phyloP scores from a whole-genome alignment of 1,284 basidiomycete genomes.

The Pseudozyma tsukubaensis region DNA sequence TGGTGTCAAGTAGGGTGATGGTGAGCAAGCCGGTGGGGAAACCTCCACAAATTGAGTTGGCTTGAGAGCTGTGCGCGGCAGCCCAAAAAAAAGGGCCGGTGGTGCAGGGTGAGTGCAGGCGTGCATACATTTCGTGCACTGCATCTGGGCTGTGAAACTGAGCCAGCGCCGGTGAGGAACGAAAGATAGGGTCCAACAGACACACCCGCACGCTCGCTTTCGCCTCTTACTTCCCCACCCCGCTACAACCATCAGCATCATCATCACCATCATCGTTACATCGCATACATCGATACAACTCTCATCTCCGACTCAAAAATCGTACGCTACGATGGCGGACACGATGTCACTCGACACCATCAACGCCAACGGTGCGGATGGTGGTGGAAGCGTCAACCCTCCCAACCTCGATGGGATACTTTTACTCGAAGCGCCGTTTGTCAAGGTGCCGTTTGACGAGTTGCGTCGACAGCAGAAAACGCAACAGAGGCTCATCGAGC shows the following conservation, averaged over 20 bases:
- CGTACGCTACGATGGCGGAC: conserved; percentile 22
- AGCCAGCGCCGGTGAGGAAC: too few species aligned
- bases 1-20: too few species aligned
- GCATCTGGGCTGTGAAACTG: too few species aligned
- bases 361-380: neutral
- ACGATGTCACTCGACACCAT: conserved; percentile 19
- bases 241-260: conserved; percentile 8
- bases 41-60: too few species aligned
- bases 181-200: conserved; percentile 8
- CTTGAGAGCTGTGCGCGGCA: too few species aligned
- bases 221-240: neutral
- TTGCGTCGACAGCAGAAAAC: conserved; percentile 56
- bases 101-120: too few species aligned
- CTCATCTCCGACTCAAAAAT: neutral
- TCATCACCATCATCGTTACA: neutral
- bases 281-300: too few species aligned
- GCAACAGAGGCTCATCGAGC: conserved; percentile 59
- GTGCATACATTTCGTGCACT: too few species aligned
- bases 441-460: conserved; percentile 73
- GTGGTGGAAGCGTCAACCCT: conserved; percentile 5
- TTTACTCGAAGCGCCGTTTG: conserved; percentile 87
- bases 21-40: too few species aligned
- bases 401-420: conserved; percentile 76
- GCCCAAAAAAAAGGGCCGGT: too few species aligned
- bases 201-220: neutral